Conservation (phyloP, 2,329 filamentous ascomycete species). For the Sporothrix euskadiensis region DNA sequence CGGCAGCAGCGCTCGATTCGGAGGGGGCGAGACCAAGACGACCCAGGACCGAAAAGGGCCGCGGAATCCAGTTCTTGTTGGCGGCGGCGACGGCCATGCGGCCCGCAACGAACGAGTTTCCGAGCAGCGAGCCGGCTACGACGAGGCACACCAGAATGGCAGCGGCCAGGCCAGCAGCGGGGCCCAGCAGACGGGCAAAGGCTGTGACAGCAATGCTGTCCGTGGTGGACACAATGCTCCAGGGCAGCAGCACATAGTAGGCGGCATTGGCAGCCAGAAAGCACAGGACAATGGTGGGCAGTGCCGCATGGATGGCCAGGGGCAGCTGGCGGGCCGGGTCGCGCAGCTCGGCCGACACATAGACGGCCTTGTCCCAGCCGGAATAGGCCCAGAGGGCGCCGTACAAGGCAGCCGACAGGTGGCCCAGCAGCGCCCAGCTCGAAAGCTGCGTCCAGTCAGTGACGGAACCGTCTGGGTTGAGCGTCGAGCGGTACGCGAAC, state of each 20-base stretch:
- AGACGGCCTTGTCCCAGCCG: constrained; percentile 65
- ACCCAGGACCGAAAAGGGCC: constrained; percentile 48
- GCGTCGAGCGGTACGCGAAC: constrained; percentile 55
- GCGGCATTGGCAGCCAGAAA: constrained; percentile 62
- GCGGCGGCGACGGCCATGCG: constrained; percentile 62
- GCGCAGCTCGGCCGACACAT: constrained; percentile 53
- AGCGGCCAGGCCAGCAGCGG: constrained; percentile 53
- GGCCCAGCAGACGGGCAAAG: constrained; percentile 56
- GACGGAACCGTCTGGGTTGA: constrained; percentile 51
- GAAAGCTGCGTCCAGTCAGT: constrained; percentile 52
- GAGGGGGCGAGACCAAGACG: constrained; percentile 40
- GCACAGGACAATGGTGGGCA: constrained; percentile 60
- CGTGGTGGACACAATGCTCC: constrained; percentile 57
- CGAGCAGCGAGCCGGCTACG: constrained; percentile 61
- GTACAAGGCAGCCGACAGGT: constrained; percentile 62
- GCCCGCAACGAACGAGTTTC: constrained; percentile 63
- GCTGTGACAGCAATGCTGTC: constrained; percentile 65
- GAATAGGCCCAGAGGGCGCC: constrained; percentile 65
- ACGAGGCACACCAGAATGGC: constrained; percentile 61
- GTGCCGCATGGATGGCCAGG: constrained; percentile 61
- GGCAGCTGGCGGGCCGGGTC: constrained; percentile 57
- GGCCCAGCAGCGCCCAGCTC: constrained; percentile 60
- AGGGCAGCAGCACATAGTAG: constrained; percentile 64
- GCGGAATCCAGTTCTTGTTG: constrained; percentile 53
- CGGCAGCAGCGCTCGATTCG: constrained; percentile 26